These are phyloP conservation scores for Annulohypoxylon nitens DNA, from an alignment of 495 filamentous ascomycete species.

Conservation along the genomic window DNA sequence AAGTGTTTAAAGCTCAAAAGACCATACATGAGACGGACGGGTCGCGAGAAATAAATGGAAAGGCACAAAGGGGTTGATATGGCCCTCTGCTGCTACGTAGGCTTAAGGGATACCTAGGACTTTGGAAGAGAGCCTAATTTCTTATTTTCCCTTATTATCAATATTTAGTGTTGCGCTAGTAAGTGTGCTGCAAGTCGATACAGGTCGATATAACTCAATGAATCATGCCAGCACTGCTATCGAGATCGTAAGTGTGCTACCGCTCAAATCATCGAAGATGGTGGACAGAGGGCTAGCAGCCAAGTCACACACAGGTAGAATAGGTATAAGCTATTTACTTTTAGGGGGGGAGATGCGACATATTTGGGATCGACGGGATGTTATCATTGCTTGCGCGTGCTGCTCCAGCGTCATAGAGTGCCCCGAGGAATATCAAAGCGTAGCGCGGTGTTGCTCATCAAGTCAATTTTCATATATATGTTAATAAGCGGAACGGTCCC, in stretches of 20 bases:
- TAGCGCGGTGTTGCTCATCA: slow-evolving; percentile 15
- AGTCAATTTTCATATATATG: slow-evolving; percentile 13
- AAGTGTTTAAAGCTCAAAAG: slow-evolving; percentile 3
- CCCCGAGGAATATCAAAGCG: slow-evolving; percentile 23
- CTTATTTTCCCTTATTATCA: slow-evolving; percentile 11
- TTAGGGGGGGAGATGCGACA: slow-evolving; percentile 1
- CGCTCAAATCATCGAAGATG: slow-evolving; percentile 5
- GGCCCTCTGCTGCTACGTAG: background rate
- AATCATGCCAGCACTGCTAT: slow-evolving; percentile 11
- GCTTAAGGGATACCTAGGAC: background rate
- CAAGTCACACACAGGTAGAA: background rate
- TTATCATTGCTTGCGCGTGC: slow-evolving; percentile 38
- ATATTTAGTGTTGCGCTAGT: slow-evolving; percentile 6
- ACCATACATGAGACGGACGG: background rate
- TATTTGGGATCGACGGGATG: slow-evolving; percentile 36
- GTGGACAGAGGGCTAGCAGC: background rate
- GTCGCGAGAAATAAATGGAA: slow-evolving; percentile 16
- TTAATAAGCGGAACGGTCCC: slow-evolving; percentile 20
- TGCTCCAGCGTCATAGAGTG: slow-evolving; percentile 23
- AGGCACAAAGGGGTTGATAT: slow-evolving; percentile 1
- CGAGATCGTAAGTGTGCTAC: slow-evolving; percentile 10
- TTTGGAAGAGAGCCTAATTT: slow-evolving; percentile 2
- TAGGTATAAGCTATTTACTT: slow-evolving; percentile 10
- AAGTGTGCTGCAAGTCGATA: background rate
- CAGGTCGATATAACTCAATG: slow-evolving; percentile 10